Conservation (phyloP, 2,329 filamentous ascomycete genomes). For the Pseudogymnoascus destructans region DNA sequence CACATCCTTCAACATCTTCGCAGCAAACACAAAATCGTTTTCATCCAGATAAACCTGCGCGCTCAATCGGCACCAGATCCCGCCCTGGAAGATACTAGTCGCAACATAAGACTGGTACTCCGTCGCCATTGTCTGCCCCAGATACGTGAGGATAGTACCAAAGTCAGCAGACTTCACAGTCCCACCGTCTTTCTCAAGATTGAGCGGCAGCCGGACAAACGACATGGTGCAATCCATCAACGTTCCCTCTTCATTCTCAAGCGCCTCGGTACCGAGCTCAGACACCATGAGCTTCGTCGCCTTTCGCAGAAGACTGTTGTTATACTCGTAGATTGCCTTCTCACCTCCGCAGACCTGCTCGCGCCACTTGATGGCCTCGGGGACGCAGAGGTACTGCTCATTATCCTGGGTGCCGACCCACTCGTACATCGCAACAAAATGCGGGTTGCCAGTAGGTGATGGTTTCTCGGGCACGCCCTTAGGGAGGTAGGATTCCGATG, state of each 20-base stretch:
- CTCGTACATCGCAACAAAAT: constrained; percentile 62
- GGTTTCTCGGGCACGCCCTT: constrained; percentile 14
- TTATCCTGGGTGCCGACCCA: constrained; percentile 67
- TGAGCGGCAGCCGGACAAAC: constrained; percentile 10
- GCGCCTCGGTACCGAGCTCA: constrained; percentile 53
- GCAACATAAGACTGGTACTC: constrained; percentile 63
- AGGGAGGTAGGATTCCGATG: constrained; percentile 63
- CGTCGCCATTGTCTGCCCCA: constrained; percentile 37
- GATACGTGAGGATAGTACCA: constrained; percentile 33
- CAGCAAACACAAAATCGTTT: constrained; percentile 63
- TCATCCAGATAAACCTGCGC: constrained; percentile 76
- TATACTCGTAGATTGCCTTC: constrained; percentile 51
- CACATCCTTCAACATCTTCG: constrained; percentile 30
- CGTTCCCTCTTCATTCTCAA: constrained; percentile 43
- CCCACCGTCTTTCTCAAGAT: constrained; percentile 28
- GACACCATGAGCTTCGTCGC: constrained; percentile 49
- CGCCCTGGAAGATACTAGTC: constrained; percentile 44
- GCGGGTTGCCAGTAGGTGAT: constrained; percentile 31
- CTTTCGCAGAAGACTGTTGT: constrained; percentile 45
- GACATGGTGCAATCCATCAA: not conserved
- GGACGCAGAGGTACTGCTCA: constrained; percentile 57
- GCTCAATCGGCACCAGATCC: constrained; percentile 60
- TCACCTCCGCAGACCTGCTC: constrained; percentile 60
- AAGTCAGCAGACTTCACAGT: constrained; percentile 30
- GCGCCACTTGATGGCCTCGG: constrained; percentile 60